Base-by-base conservation (phyloP, 2,329 filamentous ascomycete species). In the Drechslerella coelobrocha region DNA sequence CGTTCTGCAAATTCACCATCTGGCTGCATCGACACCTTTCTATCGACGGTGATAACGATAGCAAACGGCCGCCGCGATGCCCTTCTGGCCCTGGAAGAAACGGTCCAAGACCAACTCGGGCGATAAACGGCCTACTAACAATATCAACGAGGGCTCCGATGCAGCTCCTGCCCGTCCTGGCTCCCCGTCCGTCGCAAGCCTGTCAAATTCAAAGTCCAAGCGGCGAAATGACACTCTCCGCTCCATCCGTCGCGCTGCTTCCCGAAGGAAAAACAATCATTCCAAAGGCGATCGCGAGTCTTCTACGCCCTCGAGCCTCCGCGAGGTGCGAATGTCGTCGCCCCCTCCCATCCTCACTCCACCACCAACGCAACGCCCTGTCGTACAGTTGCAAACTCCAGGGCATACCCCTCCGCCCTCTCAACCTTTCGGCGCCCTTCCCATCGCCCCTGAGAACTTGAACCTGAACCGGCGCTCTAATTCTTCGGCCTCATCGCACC, bases 21-120 rank as follows among this genome's bases (percentile, higher is more conserved):
- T 31, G 12, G 6, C 29, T 12, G 12, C 29, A 31, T 31, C 29
- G 29, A 31, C 29, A 31, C 6, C 29, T 6, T 31, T 12, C 29
- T 31, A 31, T 31, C 29, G 6, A 31, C 29, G 12, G 29, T 12
- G 29, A n/a, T n/a, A n/a, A n/a, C n/a, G n/a, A n/a, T n/a, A n/a
- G n/a, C n/a, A n/a, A n/a, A n/a, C 41, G 21, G 34, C 24, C 65
- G 45, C 45, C 59, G 59, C 59, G 57, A 75, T 76, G 74, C 68
- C 72, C 61, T 63, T 75, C 37, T 76, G 75, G 75, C 75, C 75
- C 27, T 76, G 75, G 52, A 76, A 72, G 61, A 75, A 74, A 29
- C 74, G 75, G 59, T 71, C 73, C 47, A 75, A 75, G 73, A 74
- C 72, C 61, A 75, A 75, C 51, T 71, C 72, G 29, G 73, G 66